Evolutionary conservation across 352 stramenopile species (phyloP).

Genomic region (Phytophthora constricta): DNA sequence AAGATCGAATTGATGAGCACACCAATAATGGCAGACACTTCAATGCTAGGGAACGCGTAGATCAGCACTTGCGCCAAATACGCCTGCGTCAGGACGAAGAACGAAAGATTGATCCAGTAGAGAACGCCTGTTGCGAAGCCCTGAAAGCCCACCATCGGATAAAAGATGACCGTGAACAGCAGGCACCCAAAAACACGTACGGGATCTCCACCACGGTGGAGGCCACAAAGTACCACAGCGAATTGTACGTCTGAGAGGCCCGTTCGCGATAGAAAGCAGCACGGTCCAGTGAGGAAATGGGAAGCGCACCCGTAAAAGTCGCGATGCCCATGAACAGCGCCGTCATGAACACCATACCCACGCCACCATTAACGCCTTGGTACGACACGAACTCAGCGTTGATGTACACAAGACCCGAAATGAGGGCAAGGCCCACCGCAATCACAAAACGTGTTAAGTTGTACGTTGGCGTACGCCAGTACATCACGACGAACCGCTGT

Average conservation of each 20-base stretch:
- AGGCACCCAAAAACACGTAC: constrained; percentile 50
- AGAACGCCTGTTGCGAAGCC: constrained; percentile 36
- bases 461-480: constrained; percentile 59
- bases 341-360: constrained; percentile 78
- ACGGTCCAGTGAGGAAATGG: constrained; percentile 73
- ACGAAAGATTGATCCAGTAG: constrained; percentile 43
- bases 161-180: constrained; percentile 57
- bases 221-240: constrained; percentile 64
- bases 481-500: constrained; percentile 32
- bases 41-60: constrained; percentile 34
- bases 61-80: constrained; percentile 40
- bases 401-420: constrained; percentile 68
- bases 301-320: constrained; percentile 68
- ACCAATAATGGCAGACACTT: constrained; percentile 37
- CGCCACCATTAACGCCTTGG: constrained; percentile 34
- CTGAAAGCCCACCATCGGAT: constrained; percentile 54
- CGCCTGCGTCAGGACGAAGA: constrained; percentile 37
- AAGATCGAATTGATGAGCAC: constrained; percentile 47
- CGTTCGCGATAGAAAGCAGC: constrained; percentile 91
- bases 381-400: constrained; percentile 34
- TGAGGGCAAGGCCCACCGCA: constrained; percentile 56
- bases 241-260: constrained; percentile 79
- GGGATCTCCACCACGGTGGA: constrained; percentile 79
- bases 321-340: constrained; percentile 77
- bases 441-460: constrained; percentile 67